Percentiles rank a stretch among this genome's conserved stretches.
Conservation (phyloP, 768 basidiomycete species). For the Boletus vinaceobasis region DNA sequence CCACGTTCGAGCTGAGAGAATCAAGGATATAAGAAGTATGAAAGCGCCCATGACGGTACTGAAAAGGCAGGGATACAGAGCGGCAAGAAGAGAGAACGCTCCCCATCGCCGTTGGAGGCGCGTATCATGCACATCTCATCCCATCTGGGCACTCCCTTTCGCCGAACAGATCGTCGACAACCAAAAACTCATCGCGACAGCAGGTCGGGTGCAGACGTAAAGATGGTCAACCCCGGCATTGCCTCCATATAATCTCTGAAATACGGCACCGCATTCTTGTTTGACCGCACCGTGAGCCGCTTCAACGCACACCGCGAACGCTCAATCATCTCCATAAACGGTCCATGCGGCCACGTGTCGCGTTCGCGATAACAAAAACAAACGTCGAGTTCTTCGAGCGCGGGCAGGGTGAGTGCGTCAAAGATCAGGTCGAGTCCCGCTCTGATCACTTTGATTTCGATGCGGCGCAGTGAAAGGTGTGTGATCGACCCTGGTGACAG, state of each 20-base stretch:
- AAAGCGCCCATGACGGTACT: not conserved
- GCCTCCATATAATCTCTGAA: conserved; percentile 22
- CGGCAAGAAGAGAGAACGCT: not conserved
- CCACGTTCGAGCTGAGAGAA: not conserved
- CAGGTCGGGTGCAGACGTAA: conserved; percentile 3
- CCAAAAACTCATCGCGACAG: not conserved
- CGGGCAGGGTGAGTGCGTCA: conserved; percentile 19
- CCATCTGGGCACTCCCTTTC: not conserved
- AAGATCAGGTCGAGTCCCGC: conserved; percentile 24
- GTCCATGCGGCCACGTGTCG: conserved; percentile 26
- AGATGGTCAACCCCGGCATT: conserved; percentile 21
- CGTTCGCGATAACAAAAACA: conserved; percentile 31
- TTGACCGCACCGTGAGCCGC: conserved; percentile 25
- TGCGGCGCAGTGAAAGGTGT: conserved; percentile 16
- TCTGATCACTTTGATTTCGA: conserved; percentile 31
- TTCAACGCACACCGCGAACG: conserved; percentile 26
- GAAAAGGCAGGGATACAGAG: too few species aligned
- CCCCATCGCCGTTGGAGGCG: not conserved
- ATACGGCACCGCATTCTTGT: conserved; percentile 16
- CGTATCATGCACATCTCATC: not conserved
- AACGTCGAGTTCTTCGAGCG: conserved; percentile 30
- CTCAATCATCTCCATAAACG: conserved; percentile 22
- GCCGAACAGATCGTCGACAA: not conserved
- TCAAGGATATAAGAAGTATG: not conserved
- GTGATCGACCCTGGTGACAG: conserved; percentile 13